These are phyloP conservation scores for Alopecurus myosuroides DNA, from an alignment of 176 grass and related monocot species.

Conservation along the genomic window DNA sequence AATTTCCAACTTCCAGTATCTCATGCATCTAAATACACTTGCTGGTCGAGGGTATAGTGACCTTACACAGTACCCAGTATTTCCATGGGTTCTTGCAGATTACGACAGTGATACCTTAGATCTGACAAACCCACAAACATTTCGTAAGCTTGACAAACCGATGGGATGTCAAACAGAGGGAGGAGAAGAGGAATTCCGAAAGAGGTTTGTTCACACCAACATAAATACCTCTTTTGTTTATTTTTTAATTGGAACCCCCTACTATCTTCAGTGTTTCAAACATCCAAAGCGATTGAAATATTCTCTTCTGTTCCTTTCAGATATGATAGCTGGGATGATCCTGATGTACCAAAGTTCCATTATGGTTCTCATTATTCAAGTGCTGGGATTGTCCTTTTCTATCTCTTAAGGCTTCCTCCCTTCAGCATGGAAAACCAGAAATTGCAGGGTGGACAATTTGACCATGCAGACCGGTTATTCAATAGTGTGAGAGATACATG, in stretches of 20 bases:
- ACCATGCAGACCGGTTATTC: conserved; percentile 94
- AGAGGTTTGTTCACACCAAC: conserved; percentile 63
- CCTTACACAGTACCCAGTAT: conserved; percentile 98
- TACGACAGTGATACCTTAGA: conserved; percentile 89
- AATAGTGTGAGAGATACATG: conserved; percentile 95
- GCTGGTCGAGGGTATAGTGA: conserved; percentile 97
- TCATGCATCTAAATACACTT: conserved; percentile 99
- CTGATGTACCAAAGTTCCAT: conserved; percentile 98
- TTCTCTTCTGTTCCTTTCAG: conserved; percentile 43
- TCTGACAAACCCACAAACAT: conserved; percentile 65
- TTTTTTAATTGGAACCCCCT: not conserved
- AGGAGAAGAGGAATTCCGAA: conserved; percentile 88
- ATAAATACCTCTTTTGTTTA: conserved; percentile 17
- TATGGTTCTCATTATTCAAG: conserved; percentile 99
- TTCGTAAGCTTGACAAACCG: conserved; percentile 97
- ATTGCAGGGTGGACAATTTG: conserved; percentile 95
- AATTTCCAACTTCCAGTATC: conserved; percentile 98
- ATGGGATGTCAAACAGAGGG: conserved; percentile 96
- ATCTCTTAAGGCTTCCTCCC: conserved; percentile 87
- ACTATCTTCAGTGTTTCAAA: not conserved
- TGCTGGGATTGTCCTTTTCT: conserved; percentile 99
- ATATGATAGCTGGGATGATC: conserved; percentile 98
- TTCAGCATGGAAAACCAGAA: conserved; percentile 95
- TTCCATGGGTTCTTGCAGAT: conserved; percentile 99
- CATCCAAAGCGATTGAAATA: conserved; percentile 13